A percentile compares a stretch with the other conserved stretches of the same genome.
phyloP scores from a whole-genome alignment of 2,329 filamentous ascomycete species.

The Byssothecium circinans region DNA sequence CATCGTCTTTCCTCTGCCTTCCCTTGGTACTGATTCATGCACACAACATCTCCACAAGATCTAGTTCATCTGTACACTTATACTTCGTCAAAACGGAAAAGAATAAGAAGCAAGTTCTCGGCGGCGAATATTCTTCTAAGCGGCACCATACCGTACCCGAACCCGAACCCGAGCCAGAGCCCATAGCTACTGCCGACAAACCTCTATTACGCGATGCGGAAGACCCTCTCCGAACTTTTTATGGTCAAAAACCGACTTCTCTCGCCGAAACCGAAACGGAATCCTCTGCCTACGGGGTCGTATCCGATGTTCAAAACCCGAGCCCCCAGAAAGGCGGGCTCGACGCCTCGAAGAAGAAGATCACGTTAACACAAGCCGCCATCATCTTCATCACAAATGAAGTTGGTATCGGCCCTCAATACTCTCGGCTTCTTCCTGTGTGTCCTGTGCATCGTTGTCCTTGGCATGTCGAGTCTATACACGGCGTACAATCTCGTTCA shows the following conservation, averaged over 20 bases:
- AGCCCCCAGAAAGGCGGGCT: slow-evolving; percentile 11
- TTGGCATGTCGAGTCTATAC: slow-evolving; percentile 31
- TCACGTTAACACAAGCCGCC: slow-evolving; percentile 29
- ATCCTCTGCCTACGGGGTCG: slow-evolving; percentile 12
- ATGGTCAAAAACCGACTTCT: no score
- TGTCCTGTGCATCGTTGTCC: slow-evolving; percentile 25
- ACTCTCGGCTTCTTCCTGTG: slow-evolving; percentile 31
- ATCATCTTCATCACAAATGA: slow-evolving; percentile 37
- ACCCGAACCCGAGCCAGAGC: no score
- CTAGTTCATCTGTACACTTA: no score
- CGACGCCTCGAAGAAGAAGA: slow-evolving; percentile 18
- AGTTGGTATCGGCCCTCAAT: slow-evolving; percentile 33
- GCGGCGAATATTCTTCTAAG: slow-evolving; percentile 11
- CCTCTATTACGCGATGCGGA: no score
- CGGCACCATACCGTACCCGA: slow-evolving; percentile 23
- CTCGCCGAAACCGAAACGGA: no score
- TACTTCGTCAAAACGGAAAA: background rate
- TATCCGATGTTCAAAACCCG: slow-evolving; percentile 27
- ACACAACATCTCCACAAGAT: no score
- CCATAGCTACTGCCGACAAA: slow-evolving; percentile 20
- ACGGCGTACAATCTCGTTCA: slow-evolving; percentile 34
- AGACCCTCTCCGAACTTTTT: no score
- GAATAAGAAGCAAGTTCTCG: slow-evolving; percentile 7
- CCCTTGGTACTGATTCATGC: no score
- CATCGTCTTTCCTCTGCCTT: background rate